These are phyloP conservation scores for Nicotiana undulata DNA, from an alignment of 257 asterid species.

Conservation along the genomic window DNA sequence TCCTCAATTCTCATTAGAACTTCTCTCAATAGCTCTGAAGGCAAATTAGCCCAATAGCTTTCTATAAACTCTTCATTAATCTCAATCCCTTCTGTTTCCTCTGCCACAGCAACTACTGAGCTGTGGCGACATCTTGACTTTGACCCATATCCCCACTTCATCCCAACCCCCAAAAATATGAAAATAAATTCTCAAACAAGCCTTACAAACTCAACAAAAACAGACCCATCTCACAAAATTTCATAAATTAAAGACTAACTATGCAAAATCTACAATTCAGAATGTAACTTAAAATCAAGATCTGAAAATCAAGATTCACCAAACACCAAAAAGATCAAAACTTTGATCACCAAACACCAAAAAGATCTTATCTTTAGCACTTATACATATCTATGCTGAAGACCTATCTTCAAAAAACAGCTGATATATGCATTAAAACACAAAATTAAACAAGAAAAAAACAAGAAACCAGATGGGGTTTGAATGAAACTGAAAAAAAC, in stretches of 20 bases:
- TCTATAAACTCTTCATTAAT: conserved; percentile 8
- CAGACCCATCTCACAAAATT: neutral
- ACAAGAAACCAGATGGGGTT: neutral
- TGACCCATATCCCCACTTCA: conserved; percentile 73
- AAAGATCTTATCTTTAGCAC: neutral
- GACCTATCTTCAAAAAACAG: neutral
- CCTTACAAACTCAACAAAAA: neutral
- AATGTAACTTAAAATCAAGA: neutral
- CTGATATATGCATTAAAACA: neutral
- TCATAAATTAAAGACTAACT: neutral
- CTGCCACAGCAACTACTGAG: conserved; percentile 43
- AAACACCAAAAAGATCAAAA: neutral
- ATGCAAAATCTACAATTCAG: neutral
- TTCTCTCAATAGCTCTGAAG: conserved; percentile 70
- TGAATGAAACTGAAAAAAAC: neutral
- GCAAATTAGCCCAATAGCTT: conserved; percentile 67
- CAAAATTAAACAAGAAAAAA: neutral
- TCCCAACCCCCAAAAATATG: conserved; percentile 8
- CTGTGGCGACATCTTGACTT: conserved; percentile 69
- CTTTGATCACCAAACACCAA: too few relatives aligned
- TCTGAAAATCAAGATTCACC: neutral
- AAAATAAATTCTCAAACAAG: neutral
- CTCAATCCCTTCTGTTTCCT: conserved; percentile 2
- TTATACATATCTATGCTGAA: neutral
- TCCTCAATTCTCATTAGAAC: conserved; percentile 61